Evolutionary conservation across 345 rosid species (phyloP).

Genomic region (Mercurialis annua): DNA sequence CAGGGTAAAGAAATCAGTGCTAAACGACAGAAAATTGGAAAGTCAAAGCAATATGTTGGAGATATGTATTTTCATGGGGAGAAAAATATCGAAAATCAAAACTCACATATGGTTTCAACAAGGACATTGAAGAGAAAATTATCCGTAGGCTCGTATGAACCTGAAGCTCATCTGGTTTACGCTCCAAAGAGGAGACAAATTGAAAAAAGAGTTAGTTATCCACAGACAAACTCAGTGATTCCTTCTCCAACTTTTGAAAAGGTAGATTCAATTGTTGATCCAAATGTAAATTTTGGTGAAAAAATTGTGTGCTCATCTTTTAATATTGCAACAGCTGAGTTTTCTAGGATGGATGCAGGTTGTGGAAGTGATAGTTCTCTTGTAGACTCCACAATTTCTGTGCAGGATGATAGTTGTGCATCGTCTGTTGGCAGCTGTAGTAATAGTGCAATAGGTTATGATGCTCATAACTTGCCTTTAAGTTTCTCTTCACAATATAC

Average conservation of each 20-base stretch:
- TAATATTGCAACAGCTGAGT: constrained; percentile 21
- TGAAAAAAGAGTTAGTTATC: constrained; percentile 12
- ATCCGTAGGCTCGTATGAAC: constrained; percentile 2
- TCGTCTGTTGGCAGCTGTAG: constrained; percentile 46
- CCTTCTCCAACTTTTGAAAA: constrained; percentile 17
- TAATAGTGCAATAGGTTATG: constrained; percentile 16
- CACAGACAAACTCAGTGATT: not conserved
- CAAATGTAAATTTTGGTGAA: constrained; percentile 20
- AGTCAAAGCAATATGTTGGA: constrained; percentile 1
- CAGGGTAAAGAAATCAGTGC: constrained; percentile 10
- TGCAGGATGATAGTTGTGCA: constrained; percentile 20
- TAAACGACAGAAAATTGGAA: not conserved
- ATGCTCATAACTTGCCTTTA: constrained; percentile 7
- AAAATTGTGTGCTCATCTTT: constrained; percentile 21
- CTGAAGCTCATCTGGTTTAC: constrained; percentile 9
- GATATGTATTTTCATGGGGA: constrained; percentile 14
- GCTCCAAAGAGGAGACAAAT: constrained; percentile 17
- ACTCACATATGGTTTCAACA: not conserved
- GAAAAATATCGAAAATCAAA: constrained; percentile 14
- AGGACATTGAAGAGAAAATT: constrained; percentile 18
- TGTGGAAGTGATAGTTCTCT: constrained; percentile 17
- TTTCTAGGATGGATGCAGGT: not conserved
- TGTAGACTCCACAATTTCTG: constrained; percentile 9
- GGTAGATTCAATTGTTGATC: constrained; percentile 25
- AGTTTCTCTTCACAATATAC: not conserved